Percentiles rank a stretch among this genome's conserved stretches.
phyloP scores from a whole-genome alignment of 257 asterid genomes.

The Primulina huaijiensis region DNA sequence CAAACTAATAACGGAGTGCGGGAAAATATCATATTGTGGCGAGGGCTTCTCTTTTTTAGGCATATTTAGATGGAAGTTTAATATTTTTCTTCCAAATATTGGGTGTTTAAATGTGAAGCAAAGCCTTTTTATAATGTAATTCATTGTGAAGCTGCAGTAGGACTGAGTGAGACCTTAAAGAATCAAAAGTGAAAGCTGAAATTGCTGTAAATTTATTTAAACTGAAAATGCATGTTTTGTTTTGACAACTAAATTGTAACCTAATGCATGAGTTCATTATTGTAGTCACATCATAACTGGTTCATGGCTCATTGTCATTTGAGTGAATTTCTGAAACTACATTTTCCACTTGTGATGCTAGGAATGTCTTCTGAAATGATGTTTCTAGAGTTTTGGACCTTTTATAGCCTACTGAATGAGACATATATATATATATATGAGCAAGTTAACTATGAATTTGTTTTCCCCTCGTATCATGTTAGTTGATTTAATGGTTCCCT shows the following conservation, averaged over 20 bases:
- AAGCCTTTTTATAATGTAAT: background rate
- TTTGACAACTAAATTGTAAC: background rate
- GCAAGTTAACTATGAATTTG: background rate
- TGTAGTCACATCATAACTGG: conserved; percentile 5
- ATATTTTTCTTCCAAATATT: too few relatives aligned
- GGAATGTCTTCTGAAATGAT: background rate
- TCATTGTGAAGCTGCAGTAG: background rate
- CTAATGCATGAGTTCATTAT: background rate
- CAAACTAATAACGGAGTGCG: background rate
- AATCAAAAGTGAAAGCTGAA: conserved; percentile 3
- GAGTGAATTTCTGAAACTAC: conserved; percentile 6
- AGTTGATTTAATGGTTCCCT: background rate
- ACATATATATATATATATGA: background rate
- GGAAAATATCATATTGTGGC: conserved; percentile 5
- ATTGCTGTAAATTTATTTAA: background rate
- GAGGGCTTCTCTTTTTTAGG: conserved; percentile 11
- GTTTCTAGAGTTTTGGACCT: background rate
- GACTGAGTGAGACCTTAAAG: conserved; percentile 6
- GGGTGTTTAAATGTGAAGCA: background rate
- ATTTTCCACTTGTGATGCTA: conserved; percentile 2
- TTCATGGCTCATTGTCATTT: conserved; percentile 19
- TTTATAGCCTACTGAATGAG: conserved; percentile 3
- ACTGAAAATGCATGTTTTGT: conserved; percentile 3
- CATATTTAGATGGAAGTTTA: background rate
- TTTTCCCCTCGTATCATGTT: background rate